Conservation (phyloP, 2,329 filamentous ascomycete species). For the Ophiocordyceps robertsii region DNA sequence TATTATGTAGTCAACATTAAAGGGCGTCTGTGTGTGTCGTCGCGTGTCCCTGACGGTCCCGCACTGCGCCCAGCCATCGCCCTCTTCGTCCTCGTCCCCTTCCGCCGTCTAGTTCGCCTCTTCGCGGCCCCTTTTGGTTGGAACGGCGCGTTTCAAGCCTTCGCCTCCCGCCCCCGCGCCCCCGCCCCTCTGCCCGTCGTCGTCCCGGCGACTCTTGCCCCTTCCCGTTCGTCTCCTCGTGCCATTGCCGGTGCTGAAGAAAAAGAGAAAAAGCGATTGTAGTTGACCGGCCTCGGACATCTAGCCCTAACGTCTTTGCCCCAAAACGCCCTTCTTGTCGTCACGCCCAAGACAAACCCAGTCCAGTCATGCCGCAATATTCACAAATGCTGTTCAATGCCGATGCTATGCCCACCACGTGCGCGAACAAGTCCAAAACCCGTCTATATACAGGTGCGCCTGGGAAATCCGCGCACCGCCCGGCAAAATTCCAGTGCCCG, state of each 20-base stretch:
- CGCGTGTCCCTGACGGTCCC: slow-evolving; percentile 1
- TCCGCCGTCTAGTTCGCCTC: background rate
- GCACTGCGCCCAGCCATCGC: background rate
- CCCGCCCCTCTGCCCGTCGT: background rate
- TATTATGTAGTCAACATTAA: slow-evolving; percentile 9
- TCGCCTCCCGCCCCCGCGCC: background rate
- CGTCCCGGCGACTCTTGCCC: background rate
- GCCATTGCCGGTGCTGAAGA: slow-evolving; percentile 7
- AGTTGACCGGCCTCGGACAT: slow-evolving; percentile 7
- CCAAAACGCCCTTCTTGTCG: slow-evolving; percentile 29
- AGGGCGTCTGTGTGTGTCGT: background rate
- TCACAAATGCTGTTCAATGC: slow-evolving; percentile 15
- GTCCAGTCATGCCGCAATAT: slow-evolving; percentile 22
- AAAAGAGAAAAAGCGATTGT: slow-evolving; percentile 25
- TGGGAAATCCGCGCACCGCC: background rate
- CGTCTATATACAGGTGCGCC: slow-evolving; percentile 31
- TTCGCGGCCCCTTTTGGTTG: background rate
- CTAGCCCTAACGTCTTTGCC: slow-evolving; percentile 9
- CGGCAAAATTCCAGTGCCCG: background rate
- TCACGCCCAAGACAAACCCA: slow-evolving; percentile 17
- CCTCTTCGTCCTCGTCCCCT: background rate
- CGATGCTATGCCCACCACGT: slow-evolving; percentile 32
- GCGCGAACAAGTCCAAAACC: slow-evolving; percentile 32
- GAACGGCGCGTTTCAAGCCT: background rate
- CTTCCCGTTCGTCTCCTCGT: slow-evolving; percentile 1